These are phyloP conservation scores for Parietichytrium sp. DNA, from an alignment of 108 stramenopile species.

Conservation along the genomic window DNA sequence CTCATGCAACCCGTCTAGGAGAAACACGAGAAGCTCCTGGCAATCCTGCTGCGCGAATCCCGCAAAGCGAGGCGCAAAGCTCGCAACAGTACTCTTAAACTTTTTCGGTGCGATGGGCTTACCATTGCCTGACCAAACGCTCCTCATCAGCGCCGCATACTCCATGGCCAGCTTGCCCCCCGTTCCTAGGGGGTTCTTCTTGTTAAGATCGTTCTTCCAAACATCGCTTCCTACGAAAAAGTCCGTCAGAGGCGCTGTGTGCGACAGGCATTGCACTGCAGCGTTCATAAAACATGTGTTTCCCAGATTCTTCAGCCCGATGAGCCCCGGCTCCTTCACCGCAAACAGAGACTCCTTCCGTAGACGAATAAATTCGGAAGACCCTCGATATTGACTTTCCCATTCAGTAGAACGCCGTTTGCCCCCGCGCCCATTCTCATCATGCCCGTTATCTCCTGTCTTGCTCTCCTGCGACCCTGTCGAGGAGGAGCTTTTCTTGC, in stretches of 20 bases:
- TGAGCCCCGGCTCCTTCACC: not conserved
- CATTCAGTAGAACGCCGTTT: no score
- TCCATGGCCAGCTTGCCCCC: slow-evolving; percentile 86
- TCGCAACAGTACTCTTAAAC: slow-evolving; percentile 73
- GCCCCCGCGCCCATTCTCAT: no score
- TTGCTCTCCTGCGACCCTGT: no score
- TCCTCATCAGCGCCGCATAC: slow-evolving; percentile 74
- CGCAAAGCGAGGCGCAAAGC: slow-evolving; percentile 75
- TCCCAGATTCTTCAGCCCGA: slow-evolving; percentile 23
- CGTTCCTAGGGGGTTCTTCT: slow-evolving; percentile 87
- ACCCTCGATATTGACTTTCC: no score
- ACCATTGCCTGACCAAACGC: slow-evolving; percentile 78
- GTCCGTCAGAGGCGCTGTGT: not conserved
- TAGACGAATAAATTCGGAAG: not conserved
- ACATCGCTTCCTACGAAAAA: slow-evolving; percentile 43
- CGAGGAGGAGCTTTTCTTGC: no score
- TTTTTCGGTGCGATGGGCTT: slow-evolving; percentile 72
- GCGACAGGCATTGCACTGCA: slow-evolving; percentile 41
- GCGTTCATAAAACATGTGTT: slow-evolving; percentile 46
- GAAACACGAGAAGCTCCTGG: slow-evolving; percentile 84
- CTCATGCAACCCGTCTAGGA: slow-evolving; percentile 85
- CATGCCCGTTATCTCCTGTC: no score
- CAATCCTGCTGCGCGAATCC: slow-evolving; percentile 94
- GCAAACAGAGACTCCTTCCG: slow-evolving; percentile 8
- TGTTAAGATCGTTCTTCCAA: slow-evolving; percentile 77